Percentiles rank a stretch among this genome's conserved stretches.
Conservation (phyloP, 352 stramenopile genomes). For the Globisporangium rhizosaccharum region DNA sequence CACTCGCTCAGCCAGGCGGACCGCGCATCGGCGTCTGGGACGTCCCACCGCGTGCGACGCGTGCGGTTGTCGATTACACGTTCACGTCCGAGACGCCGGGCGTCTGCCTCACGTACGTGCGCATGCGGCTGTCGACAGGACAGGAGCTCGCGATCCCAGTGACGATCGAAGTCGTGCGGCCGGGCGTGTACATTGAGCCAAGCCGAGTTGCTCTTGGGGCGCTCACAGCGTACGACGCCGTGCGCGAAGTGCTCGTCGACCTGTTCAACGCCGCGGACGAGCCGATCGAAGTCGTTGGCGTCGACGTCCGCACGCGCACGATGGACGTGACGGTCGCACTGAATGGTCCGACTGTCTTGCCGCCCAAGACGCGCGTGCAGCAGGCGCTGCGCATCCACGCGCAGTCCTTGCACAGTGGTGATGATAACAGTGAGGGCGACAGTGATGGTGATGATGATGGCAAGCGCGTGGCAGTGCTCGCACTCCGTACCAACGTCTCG, state of each 20-base stretch:
- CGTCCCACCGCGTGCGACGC: slow-evolving; percentile 25
- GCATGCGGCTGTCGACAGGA: slow-evolving; percentile 17
- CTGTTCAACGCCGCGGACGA: slow-evolving; percentile 36
- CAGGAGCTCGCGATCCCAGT: slow-evolving; percentile 28
- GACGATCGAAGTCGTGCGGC: slow-evolving; percentile 27
- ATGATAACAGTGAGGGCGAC: neutral
- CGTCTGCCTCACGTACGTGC: slow-evolving; percentile 33
- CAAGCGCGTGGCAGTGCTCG: slow-evolving; percentile 19
- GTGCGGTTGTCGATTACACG: slow-evolving; percentile 29
- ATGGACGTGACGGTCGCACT: slow-evolving; percentile 28
- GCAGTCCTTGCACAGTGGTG: neutral
- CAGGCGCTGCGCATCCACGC: slow-evolving; percentile 28
- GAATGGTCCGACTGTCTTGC: slow-evolving; percentile 25
- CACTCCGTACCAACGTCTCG: slow-evolving; percentile 32
- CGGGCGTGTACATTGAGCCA: slow-evolving; percentile 33
- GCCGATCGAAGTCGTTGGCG: slow-evolving; percentile 29
- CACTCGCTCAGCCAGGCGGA: neutral
- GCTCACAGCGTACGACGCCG: slow-evolving; percentile 19
- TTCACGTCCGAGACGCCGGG: slow-evolving; percentile 22
- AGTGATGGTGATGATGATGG: neutral
- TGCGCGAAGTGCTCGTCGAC: slow-evolving; percentile 24
- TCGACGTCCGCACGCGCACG: slow-evolving; percentile 26
- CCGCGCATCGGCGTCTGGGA: slow-evolving; percentile 26
- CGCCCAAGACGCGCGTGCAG: slow-evolving; percentile 26
- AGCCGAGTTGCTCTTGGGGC: slow-evolving; percentile 29